Evolutionary conservation across 495 filamentous ascomycete genomes (phyloP).

Genomic region (Tuber brumale): DNA sequence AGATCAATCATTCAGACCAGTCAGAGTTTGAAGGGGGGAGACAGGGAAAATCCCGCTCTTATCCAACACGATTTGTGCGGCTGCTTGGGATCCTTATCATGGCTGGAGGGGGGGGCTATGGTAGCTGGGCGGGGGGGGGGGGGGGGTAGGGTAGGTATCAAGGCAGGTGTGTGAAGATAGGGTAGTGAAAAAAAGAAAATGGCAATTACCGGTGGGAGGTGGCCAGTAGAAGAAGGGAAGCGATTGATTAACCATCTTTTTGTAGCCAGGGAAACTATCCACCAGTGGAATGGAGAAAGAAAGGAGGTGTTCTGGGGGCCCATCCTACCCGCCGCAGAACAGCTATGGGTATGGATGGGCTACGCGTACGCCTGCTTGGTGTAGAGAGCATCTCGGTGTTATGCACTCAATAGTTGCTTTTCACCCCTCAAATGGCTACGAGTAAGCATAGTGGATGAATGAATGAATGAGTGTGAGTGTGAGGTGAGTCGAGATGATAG

Average conservation of each 20-base stretch:
- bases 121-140: background rate
- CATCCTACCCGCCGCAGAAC: background rate
- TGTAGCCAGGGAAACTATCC: background rate
- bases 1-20: slow-evolving; percentile 1
- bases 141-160: background rate
- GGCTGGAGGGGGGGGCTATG: background rate
- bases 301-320: background rate
- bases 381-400: background rate
- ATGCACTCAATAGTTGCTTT: background rate
- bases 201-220: background rate
- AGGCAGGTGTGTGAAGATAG: background rate
- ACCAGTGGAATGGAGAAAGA: background rate
- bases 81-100: slow-evolving; percentile 2
- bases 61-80: background rate
- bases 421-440: background rate
- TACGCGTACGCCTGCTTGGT: background rate
- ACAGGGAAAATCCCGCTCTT: background rate
- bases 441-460: background rate
- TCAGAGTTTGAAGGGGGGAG: slow-evolving; percentile 1
- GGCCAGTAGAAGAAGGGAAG: background rate
- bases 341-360: background rate
- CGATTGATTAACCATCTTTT: background rate
- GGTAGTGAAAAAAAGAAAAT: background rate
- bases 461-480: background rate
- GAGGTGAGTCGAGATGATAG: background rate